Evolutionary conservation across 2,329 filamentous ascomycete genomes (phyloP).

Genomic region (Akanthomyces uredinophilus): DNA sequence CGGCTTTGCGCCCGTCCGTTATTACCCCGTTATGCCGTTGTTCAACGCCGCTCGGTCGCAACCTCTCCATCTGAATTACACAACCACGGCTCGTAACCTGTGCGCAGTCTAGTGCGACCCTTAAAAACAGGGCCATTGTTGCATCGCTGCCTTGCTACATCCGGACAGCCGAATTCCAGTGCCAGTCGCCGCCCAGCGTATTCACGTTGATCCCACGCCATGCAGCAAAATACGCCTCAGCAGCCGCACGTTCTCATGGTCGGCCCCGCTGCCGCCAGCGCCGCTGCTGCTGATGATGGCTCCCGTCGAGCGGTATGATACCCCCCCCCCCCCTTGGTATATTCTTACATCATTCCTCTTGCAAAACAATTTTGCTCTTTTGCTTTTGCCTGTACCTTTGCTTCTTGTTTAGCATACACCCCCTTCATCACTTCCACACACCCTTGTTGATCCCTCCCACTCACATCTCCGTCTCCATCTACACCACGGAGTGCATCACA

Average conservation of each 20-base stretch:
- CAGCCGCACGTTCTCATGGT: constrained; percentile 6
- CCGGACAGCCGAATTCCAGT: neutral
- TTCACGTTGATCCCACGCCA: neutral
- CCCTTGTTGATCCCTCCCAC: neutral
- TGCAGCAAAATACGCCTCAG: constrained; percentile 8
- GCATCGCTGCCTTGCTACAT: neutral
- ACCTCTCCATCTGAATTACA: neutral
- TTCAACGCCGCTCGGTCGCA: neutral
- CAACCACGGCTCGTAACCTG: neutral
- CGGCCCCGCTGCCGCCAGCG: constrained; percentile 6
- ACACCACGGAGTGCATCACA: constrained; percentile 1
- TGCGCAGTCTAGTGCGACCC: constrained; percentile 8
- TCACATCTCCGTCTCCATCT: neutral
- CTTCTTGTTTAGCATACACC: neutral
- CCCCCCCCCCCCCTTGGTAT: neutral
- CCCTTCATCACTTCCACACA: neutral
- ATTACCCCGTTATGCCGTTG: constrained; percentile 1
- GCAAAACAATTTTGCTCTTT: neutral
- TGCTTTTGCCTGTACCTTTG: neutral
- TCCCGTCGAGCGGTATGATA: constrained; percentile 15
- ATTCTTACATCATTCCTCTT: neutral
- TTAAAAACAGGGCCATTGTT: constrained; percentile 11
- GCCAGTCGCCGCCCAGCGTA: neutral
- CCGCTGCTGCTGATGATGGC: constrained; percentile 11
- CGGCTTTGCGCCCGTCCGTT: neutral